Evolutionary conservation across 306 rosid genomes (phyloP).

Genomic region (Alnus rubra): DNA sequence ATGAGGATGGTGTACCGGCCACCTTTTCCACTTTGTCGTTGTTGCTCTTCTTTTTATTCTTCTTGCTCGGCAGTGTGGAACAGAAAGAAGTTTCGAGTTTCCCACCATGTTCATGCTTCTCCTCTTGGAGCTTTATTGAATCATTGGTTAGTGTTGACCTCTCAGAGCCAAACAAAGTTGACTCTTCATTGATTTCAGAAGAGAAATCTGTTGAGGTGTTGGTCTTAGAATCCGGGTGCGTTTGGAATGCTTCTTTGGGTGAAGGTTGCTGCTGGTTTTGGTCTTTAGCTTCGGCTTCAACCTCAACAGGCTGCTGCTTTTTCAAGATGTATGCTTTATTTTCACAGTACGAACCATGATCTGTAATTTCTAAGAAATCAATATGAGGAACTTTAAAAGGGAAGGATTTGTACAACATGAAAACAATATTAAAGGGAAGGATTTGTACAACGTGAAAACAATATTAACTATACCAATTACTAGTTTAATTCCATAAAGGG

Average conservation of each 20-base stretch:
- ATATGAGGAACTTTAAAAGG: too few species aligned
- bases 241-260: conserved; percentile 17
- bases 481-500: neutral
- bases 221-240: conserved; percentile 16
- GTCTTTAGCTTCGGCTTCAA: conserved; percentile 21
- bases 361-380: conserved; percentile 32
- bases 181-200: conserved; percentile 57
- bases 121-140: conserved; percentile 47
- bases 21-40: conserved; percentile 31
- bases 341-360: conserved; percentile 26
- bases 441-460: neutral
- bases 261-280: conserved; percentile 25
- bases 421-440: too few species aligned
- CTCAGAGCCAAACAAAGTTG: conserved; percentile 48
- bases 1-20: conserved; percentile 32
- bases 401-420: too few species aligned
- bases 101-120: conserved; percentile 26
- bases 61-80: conserved; percentile 36
- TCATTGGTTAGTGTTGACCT: conserved; percentile 52
- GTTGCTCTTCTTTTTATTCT: conserved; percentile 28
- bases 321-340: conserved; percentile 26
- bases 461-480: neutral
- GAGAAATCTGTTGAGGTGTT: conserved; percentile 33
- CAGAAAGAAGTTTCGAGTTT: conserved; percentile 43
- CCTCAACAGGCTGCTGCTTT: conserved; percentile 26